A percentile compares a stretch with the other conserved stretches of the same genome.
Evolutionary conservation across 1,284 basidiomycete genomes (phyloP).

Genomic region (Polyporus tsugae): DNA sequence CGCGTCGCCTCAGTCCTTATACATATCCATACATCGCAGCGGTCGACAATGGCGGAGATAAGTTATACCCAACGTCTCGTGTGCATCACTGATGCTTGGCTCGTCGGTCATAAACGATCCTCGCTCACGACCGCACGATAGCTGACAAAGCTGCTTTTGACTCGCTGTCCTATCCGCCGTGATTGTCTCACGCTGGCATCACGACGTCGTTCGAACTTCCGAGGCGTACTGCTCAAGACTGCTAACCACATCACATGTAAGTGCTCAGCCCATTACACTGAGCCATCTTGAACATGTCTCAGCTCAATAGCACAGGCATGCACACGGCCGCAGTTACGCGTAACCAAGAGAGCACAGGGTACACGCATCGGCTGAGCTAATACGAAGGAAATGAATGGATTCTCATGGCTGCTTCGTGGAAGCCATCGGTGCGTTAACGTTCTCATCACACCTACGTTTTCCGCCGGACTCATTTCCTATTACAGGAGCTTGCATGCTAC

Average conservation of each 20-base stretch:
- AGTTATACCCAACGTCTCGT: not conserved
- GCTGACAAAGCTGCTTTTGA: not conserved
- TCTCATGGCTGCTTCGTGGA: slow-evolving; percentile 2
- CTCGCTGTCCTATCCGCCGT: not conserved
- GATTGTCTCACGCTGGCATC: not conserved
- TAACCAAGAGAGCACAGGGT: not conserved
- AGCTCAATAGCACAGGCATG: not conserved
- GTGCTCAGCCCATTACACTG: not conserved
- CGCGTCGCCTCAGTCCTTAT: not conserved
- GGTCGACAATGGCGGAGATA: slow-evolving; percentile 3
- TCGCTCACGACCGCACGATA: not conserved
- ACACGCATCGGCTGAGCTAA: not conserved
- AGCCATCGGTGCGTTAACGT: not conserved
- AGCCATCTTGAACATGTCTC: not conserved
- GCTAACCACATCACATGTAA: not conserved
- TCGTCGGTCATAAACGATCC: not conserved
- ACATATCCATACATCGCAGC: not conserved
- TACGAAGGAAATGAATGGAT: not conserved
- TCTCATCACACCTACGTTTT: not conserved
- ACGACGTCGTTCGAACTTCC: not conserved
- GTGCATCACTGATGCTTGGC: slow-evolving; percentile 2
- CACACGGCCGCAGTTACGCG: slow-evolving; percentile 1
- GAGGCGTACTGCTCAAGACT: not conserved
- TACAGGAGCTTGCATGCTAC: not conserved
- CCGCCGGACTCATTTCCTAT: not conserved